A percentile compares a stretch with the other conserved stretches of the same genome.
phyloP scores from a whole-genome alignment of 2,329 filamentous ascomycete species.

The Lecanicillium sp. region DNA sequence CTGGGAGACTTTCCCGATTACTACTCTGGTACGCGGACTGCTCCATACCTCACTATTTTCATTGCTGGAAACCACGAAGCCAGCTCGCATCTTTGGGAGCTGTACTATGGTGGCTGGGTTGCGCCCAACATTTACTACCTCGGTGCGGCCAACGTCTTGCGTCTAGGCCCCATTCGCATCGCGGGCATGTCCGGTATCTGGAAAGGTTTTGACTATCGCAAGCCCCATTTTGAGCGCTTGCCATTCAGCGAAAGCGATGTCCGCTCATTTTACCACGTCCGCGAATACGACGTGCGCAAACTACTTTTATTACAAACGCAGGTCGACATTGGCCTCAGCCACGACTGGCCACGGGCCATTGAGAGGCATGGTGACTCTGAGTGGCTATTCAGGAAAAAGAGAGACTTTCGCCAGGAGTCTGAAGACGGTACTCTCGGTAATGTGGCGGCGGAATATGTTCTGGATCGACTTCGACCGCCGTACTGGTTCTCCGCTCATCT shows the following conservation, averaged over 20 bases:
- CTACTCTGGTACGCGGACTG: conserved; percentile 69
- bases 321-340: conserved; percentile 84
- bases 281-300: conserved; percentile 87
- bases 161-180: conserved; percentile 77
- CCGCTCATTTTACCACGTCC: conserved; percentile 78
- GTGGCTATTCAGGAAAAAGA: conserved; percentile 65
- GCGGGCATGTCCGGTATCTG: conserved; percentile 90
- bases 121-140: conserved; percentile 97
- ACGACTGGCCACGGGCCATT: conserved; percentile 87
- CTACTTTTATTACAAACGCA: conserved; percentile 77
- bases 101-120: conserved; percentile 96
- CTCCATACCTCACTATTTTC: conserved; percentile 87
- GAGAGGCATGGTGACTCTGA: conserved; percentile 68
- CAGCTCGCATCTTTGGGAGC: conserved; percentile 79
- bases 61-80: conserved; percentile 95
- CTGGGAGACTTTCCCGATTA: conserved; percentile 93
- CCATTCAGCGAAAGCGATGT: conserved; percentile 75
- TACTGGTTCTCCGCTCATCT: conserved; percentile 94
- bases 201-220: conserved; percentile 84
- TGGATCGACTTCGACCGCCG: conserved; percentile 72
- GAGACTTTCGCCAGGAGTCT: conserved; percentile 69
- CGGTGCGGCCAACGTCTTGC: conserved; percentile 83
- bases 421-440: conserved; percentile 69
- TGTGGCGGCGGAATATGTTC: conserved; percentile 67
- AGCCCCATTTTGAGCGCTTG: conserved; percentile 74